A percentile compares a stretch with the other conserved stretches of the same genome.
Evolutionary conservation across 768 basidiomycete species (phyloP).

Genomic region (Rhodotorula babjevae): DNA sequence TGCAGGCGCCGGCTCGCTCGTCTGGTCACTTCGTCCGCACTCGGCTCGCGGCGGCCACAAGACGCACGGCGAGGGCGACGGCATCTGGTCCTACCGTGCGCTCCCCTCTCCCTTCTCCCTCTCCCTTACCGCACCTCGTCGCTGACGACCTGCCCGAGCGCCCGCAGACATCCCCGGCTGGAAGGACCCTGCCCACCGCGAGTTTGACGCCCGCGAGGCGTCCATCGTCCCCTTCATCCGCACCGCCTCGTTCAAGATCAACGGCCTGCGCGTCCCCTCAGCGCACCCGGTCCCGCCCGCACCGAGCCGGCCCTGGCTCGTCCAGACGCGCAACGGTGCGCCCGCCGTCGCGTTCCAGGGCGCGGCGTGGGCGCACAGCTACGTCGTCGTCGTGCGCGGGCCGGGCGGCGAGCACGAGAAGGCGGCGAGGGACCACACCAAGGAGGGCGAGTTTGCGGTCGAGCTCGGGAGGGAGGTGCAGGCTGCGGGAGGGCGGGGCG

Average conservation of each 20-base stretch:
- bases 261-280: not conserved
- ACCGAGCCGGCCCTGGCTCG: constrained; percentile 14
- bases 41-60: constrained; percentile 41
- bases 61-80: constrained; percentile 39
- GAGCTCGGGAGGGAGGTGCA: not conserved
- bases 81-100: constrained; percentile 35
- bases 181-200: constrained; percentile 19
- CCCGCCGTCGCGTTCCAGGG: constrained; percentile 9
- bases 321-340: not conserved
- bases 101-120: not conserved
- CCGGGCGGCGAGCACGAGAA: not conserved
- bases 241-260: constrained; percentile 30
- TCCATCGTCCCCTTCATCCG: constrained; percentile 33
- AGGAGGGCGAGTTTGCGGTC: constrained; percentile 26
- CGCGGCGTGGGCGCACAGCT: constrained; percentile 29
- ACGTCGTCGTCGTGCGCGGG: constrained; percentile 23
- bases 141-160: too few species aligned
- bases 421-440: constrained; percentile 17
- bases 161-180: constrained; percentile 35
- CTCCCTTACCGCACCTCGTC: not conserved
- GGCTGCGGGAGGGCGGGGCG: not conserved
- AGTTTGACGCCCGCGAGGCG: constrained; percentile 31
- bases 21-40: constrained; percentile 42
- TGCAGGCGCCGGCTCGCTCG: constrained; percentile 38
- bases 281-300: not conserved